Conservation (phyloP, 768 basidiomycete species). For the Kwoniella dejecticola region DNA sequence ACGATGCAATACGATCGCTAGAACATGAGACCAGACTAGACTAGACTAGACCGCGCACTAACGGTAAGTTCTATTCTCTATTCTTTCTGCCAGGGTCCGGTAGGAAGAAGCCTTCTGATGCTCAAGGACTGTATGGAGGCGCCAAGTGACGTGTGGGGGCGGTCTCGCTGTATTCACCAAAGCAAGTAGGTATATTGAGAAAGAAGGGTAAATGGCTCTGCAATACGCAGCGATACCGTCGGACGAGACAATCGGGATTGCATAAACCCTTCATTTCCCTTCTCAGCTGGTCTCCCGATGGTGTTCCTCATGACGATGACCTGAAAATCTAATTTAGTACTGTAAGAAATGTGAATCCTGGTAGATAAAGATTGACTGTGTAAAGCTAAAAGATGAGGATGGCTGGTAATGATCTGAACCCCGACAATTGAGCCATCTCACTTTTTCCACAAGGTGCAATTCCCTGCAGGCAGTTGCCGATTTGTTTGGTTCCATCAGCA, state of each 20-base stretch:
- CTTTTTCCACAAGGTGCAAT: neutral
- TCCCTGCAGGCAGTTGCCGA: neutral
- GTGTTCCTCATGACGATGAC: too few relatives aligned
- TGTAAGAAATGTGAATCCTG: neutral
- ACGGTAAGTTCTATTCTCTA: neutral
- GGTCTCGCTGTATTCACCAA: neutral
- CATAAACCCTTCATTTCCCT: neutral
- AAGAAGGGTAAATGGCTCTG: slow-evolving; percentile 5
- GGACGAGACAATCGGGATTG: neutral
- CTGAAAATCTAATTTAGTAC: neutral
- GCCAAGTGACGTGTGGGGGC: slow-evolving; percentile 4
- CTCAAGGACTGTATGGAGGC: neutral
- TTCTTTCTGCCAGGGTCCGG: neutral
- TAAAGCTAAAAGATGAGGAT: neutral
- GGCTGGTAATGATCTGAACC: slow-evolving; percentile 9
- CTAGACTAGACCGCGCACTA: neutral
- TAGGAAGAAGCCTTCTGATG: neutral
- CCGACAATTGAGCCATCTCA: slow-evolving; percentile 18
- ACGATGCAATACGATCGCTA: neutral
- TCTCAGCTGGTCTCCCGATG: neutral
- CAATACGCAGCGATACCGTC: neutral
- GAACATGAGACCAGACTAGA: neutral
- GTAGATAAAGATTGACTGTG: neutral
- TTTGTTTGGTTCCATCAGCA: slow-evolving; percentile 23
- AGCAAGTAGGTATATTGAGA: neutral